phyloP scores from a whole-genome alignment of 2,329 filamentous ascomycete genomes.

The Aspergillus sp. region DNA sequence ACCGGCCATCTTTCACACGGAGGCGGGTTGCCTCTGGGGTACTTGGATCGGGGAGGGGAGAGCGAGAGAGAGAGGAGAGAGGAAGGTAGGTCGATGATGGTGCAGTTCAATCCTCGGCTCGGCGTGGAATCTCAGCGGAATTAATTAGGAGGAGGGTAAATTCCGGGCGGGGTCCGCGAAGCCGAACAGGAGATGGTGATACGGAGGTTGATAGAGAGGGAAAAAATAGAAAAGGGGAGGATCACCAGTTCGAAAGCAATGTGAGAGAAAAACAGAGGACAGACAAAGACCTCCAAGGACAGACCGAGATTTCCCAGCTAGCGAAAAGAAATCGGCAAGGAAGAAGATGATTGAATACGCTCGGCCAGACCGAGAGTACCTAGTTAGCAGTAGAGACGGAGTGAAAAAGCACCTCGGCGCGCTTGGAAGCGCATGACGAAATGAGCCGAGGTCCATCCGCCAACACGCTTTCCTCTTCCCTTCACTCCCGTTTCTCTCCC shows the following conservation, averaged over 20 bases:
- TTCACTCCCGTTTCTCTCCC: conserved; percentile 16
- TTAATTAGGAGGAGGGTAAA: conserved; percentile 6
- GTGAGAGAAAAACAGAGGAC: background rate
- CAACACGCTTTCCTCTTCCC: conserved; percentile 3
- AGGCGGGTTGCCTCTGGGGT: background rate
- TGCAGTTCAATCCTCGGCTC: background rate
- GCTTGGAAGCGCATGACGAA: conserved; percentile 23
- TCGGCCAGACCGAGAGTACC: background rate
- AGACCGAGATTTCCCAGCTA: background rate
- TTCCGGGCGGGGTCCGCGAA: conserved; percentile 4
- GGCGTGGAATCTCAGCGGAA: conserved; percentile 2
- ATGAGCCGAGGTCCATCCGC: conserved; percentile 32
- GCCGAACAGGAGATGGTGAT: background rate
- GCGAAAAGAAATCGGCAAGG: conserved; percentile 12
- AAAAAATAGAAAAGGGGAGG: conserved; percentile 6
- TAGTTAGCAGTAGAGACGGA: conserved; percentile 4
- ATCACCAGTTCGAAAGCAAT: background rate
- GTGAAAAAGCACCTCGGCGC: conserved; percentile 28
- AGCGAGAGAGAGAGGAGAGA: background rate
- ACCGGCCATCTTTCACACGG: conserved; percentile 45
- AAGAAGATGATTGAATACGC: background rate
- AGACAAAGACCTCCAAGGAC: background rate
- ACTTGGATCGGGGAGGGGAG: background rate
- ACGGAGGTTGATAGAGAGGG: background rate
- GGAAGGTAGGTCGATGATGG: background rate